Evolutionary conservation across 139 green algal genomes (phyloP), one percentile per base, ranked within the genome.

Genomic region (Penium margaritaceum): DNA sequence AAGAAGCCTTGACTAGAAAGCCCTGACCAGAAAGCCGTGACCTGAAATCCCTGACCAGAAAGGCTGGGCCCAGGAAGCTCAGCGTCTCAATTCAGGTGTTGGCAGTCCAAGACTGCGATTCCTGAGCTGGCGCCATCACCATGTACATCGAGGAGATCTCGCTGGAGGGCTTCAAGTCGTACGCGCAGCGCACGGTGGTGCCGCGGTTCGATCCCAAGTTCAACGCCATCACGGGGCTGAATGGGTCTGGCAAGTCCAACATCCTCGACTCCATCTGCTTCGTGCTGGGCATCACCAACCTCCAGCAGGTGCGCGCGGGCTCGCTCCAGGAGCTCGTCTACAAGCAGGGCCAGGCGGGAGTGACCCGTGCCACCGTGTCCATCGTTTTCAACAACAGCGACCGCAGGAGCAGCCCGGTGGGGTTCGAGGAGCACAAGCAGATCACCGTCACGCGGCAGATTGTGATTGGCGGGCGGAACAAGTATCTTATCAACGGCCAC

Each of bases 261-360:
- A 97, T 98, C 71, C 83, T 99, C 63, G 95, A 99, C 85, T 90
- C 91, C 60, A 96, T 99, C 43, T 98, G 94, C 88, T 99, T 99
- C 80, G 91, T 97, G 21, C 79, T 99, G 57, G 95, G 95, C 33
- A 95, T 99, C 73, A 93, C 89, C 24, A 97, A 98, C 71, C 78
- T 98, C 12, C 83, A 80, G 35, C 84, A 98, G 91, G 94, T 99
- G 21, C 88, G 95, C 2, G 92, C 90, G 0, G 83, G 65, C 66
- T 95, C 76, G 84, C 75, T 99, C 74, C 91, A 97, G 82, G 95
- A 99, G 76, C 87, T 99, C 6, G 90, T 99, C 4, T 99, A 99
- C 80, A 98, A 99, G 85, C 89, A 97, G 71, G 95, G 95, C 1
- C 92, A 96, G 71, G 95, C 95, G 2, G 95, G 95, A 9, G 84